These are phyloP conservation scores for Klebsormidium nitens DNA, from an alignment of 139 green algal genomes.

Conservation along the genomic window DNA sequence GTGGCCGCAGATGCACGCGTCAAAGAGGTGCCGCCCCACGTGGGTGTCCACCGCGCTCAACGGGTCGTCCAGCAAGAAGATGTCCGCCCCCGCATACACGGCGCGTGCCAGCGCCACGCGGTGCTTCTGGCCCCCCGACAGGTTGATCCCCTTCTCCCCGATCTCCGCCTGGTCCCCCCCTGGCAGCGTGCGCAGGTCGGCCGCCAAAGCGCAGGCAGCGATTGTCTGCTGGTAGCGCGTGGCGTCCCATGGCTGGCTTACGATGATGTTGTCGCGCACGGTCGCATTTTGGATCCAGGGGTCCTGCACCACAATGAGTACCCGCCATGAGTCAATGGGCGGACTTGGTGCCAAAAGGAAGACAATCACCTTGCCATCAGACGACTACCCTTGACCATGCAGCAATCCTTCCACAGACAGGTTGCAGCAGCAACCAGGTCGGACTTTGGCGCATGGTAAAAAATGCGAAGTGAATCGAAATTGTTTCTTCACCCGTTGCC, in stretches of 20 bases:
- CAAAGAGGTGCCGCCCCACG: slow-evolving; percentile 63
- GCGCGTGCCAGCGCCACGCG: slow-evolving; percentile 63
- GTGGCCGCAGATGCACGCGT: slow-evolving; percentile 44
- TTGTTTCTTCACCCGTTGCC: too few species aligned
- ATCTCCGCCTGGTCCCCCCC: slow-evolving; percentile 60
- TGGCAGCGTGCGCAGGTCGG: slow-evolving; percentile 36
- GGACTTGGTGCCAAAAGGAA: too few species aligned
- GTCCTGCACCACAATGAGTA: slow-evolving; percentile 27
- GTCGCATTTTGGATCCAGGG: slow-evolving; percentile 53
- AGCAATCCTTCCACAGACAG: too few species aligned
- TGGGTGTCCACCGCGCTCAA: slow-evolving; percentile 38
- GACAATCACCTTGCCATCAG: too few species aligned
- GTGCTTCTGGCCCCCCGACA: slow-evolving; percentile 48
- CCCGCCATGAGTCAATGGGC: background rate
- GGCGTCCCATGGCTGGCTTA: slow-evolving; percentile 36
- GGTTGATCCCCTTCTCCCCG: slow-evolving; percentile 53
- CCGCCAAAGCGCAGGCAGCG: slow-evolving; percentile 27
- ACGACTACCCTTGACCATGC: too few species aligned
- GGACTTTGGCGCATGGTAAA: too few species aligned
- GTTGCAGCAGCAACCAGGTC: too few species aligned
- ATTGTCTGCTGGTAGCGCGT: slow-evolving; percentile 33
- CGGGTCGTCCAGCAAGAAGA: slow-evolving; percentile 41
- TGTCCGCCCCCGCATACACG: slow-evolving; percentile 52
- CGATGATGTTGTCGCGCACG: slow-evolving; percentile 53
- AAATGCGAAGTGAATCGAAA: too few species aligned